These are phyloP conservation scores for Thraustotheca clavata DNA, from an alignment of 352 stramenopile genomes.

Conservation along the genomic window DNA sequence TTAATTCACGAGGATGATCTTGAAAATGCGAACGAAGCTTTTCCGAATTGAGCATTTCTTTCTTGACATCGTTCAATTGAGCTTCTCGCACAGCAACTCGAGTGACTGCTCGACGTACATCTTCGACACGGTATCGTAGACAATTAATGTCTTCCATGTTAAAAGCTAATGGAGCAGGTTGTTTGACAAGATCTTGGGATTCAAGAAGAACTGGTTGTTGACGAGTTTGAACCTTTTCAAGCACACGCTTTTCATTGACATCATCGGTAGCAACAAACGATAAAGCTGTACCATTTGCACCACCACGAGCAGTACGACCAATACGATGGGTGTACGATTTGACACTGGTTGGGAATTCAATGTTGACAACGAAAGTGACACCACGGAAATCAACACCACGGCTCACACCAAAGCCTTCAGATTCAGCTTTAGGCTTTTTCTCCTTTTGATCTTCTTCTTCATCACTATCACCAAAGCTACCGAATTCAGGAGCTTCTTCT, in stretches of 20 bases:
- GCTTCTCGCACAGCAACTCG: slow-evolving; percentile 91
- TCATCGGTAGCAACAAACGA: slow-evolving; percentile 88
- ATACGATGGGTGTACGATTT: slow-evolving; percentile 98
- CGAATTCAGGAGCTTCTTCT: slow-evolving; percentile 35
- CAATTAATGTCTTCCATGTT: slow-evolving; percentile 97
- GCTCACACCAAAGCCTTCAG: slow-evolving; percentile 93
- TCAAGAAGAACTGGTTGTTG: slow-evolving; percentile 81
- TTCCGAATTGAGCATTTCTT: slow-evolving; percentile 98
- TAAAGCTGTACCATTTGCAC: slow-evolving; percentile 93
- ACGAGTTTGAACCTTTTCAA: slow-evolving; percentile 87
- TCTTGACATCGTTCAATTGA: slow-evolving; percentile 93
- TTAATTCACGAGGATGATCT: slow-evolving; percentile 92
- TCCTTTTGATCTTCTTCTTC: slow-evolving; percentile 23
- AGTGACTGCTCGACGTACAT: slow-evolving; percentile 93
- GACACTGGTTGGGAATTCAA: slow-evolving; percentile 94
- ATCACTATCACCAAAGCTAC: slow-evolving; percentile 28
- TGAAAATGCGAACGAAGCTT: slow-evolving; percentile 96
- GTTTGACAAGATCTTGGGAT: slow-evolving; percentile 77
- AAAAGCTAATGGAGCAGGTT: slow-evolving; percentile 95
- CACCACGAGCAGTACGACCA: slow-evolving; percentile 94
- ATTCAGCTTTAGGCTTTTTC: slow-evolving; percentile 30
- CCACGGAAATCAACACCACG: slow-evolving; percentile 97
- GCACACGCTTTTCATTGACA: slow-evolving; percentile 64
- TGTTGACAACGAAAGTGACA: slow-evolving; percentile 99
- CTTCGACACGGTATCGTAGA: slow-evolving; percentile 96